Conservation (phyloP, 495 filamentous ascomycete species). For the Thozetella sp. region DNA sequence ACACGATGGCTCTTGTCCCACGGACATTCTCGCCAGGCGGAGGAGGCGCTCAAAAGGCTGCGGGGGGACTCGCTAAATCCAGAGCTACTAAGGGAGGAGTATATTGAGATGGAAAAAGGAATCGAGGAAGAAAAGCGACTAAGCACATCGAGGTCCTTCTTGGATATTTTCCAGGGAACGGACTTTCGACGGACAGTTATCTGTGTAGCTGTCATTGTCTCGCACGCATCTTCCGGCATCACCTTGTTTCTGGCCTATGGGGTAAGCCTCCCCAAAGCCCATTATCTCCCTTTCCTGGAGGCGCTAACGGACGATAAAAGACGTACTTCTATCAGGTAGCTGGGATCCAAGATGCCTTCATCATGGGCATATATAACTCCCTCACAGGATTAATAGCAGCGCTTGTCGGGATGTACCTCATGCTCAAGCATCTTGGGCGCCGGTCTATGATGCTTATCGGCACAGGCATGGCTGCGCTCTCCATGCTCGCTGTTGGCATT, state of each 20-base stretch:
- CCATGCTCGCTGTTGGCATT: constrained; percentile 22
- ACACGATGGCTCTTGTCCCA: constrained; percentile 38
- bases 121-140: constrained; percentile 23
- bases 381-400: constrained; percentile 44
- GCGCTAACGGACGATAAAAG: too few species aligned
- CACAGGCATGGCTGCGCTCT: constrained; percentile 38
- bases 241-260: constrained; percentile 25
- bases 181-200: constrained; percentile 29
- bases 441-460: constrained; percentile 47
- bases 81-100: constrained; percentile 27
- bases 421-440: constrained; percentile 40
- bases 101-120: constrained; percentile 21
- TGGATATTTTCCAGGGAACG: constrained; percentile 27
- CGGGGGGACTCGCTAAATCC: constrained; percentile 18
- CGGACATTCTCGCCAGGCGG: constrained; percentile 16
- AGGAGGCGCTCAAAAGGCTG: constrained; percentile 14
- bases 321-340: constrained; percentile 35
- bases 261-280: constrained; percentile 9
- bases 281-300: background rate
- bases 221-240: constrained; percentile 26
- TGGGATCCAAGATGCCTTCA: constrained; percentile 22
- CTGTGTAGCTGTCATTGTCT: constrained; percentile 17
- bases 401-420: constrained; percentile 38
- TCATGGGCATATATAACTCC: constrained; percentile 37
- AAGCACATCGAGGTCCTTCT: constrained; percentile 14